These are phyloP conservation scores for Teratosphaeria gauchensis DNA, from an alignment of 2,329 filamentous ascomycete genomes.

Conservation along the genomic window DNA sequence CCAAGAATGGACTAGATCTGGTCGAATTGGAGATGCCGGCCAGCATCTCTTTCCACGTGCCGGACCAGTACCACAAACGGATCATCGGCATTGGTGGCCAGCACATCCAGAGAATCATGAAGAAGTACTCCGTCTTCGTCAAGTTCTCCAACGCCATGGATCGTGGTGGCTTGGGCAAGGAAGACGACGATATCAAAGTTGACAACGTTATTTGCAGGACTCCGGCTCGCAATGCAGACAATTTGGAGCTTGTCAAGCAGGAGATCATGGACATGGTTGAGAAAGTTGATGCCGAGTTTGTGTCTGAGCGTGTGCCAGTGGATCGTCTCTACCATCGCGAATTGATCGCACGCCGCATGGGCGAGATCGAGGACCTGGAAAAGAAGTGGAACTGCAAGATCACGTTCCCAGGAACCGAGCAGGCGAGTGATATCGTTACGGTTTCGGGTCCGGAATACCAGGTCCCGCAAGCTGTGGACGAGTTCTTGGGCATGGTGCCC, in stretches of 20 bases:
- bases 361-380: constrained; percentile 87
- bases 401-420: constrained; percentile 92
- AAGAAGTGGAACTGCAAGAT: constrained; percentile 99
- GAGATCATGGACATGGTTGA: constrained; percentile 99
- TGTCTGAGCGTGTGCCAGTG: constrained; percentile 84
- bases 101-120: constrained; percentile 99
- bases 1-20: constrained; percentile 81
- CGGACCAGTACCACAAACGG: constrained; percentile 97
- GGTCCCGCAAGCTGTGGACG: constrained; percentile 91
- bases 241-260: constrained; percentile 91
- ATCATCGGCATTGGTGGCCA: constrained; percentile 98
- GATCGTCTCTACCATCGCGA: constrained; percentile 93
- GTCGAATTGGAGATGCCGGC: constrained; percentile 99
- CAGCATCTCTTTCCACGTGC: constrained; percentile 97
- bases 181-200: constrained; percentile 96
- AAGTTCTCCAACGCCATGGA: constrained; percentile 99
- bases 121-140: constrained; percentile 99
- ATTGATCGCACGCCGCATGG: constrained; percentile 68
- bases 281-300: constrained; percentile 92
- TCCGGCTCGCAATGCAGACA: constrained; percentile 91
- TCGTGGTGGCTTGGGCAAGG: constrained; percentile 81
- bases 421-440: constrained; percentile 90
- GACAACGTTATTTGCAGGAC: constrained; percentile 99
- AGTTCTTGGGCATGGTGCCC: constrained; percentile 94
- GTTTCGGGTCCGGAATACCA: constrained; percentile 97